These are phyloP conservation scores for Saccharomycopsis guyanensis DNA, from an alignment of 805 yeast species.

Conservation along the genomic window DNA sequence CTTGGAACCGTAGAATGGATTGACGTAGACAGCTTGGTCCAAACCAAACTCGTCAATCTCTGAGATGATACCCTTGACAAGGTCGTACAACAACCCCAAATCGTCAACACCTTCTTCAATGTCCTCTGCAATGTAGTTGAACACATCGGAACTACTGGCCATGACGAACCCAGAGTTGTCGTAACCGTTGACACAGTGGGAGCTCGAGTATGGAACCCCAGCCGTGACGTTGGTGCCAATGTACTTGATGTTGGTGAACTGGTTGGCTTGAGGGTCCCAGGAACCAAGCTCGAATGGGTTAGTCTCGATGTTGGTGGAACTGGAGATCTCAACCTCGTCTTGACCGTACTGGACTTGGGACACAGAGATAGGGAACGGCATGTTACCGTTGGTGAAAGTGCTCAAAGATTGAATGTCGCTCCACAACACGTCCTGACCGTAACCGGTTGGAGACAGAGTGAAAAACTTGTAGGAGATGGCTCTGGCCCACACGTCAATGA, in stretches of 20 bases:
- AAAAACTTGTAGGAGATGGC: constrained; percentile 68
- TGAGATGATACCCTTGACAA: constrained; percentile 38
- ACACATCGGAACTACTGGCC: constrained; percentile 79
- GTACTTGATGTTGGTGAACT: constrained; percentile 61
- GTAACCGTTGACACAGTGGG: constrained; percentile 54
- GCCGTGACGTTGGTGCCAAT: constrained; percentile 57
- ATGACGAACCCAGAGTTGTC: constrained; percentile 78
- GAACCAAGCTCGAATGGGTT: constrained; percentile 75
- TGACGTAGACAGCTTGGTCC: constrained; percentile 60
- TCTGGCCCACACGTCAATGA: constrained; percentile 79
- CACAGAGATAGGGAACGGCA: constrained; percentile 67
- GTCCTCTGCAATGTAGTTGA: constrained; percentile 44
- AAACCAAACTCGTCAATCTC: constrained; percentile 43
- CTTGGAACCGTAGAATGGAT: constrained; percentile 51
- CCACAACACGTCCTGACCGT: constrained; percentile 58
- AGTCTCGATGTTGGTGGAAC: constrained; percentile 62
- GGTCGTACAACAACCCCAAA: constrained; percentile 28
- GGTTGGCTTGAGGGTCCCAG: constrained; percentile 70
- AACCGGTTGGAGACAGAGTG: constrained; percentile 38
- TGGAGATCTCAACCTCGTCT: constrained; percentile 44
- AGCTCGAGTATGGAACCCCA: constrained; percentile 38
- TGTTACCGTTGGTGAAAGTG: constrained; percentile 50
- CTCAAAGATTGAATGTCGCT: constrained; percentile 51
- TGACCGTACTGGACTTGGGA: constrained; percentile 64
- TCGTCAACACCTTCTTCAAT: neutral